Conservation (phyloP, 768 basidiomycete species). For the Trametes villosa region DNA sequence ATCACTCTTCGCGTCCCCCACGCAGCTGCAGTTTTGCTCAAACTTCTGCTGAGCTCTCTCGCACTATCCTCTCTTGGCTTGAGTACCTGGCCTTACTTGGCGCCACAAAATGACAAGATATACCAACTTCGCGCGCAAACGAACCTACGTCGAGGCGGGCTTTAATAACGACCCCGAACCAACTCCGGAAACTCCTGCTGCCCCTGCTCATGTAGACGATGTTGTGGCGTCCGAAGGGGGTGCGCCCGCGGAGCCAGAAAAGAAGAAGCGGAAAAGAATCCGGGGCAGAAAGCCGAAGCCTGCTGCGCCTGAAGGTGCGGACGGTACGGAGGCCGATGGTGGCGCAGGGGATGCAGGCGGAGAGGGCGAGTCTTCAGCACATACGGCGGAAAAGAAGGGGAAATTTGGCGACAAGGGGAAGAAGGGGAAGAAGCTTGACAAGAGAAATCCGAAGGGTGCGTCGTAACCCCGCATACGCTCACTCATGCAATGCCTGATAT, state of each 20-base stretch:
- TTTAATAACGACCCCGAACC: slow-evolving; percentile 39
- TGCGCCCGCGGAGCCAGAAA: slow-evolving; percentile 37
- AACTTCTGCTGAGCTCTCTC: no score
- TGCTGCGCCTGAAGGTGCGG: slow-evolving; percentile 2
- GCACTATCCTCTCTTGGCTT: background rate
- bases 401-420: slow-evolving; percentile 32
- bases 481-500: background rate
- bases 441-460: slow-evolving; percentile 30
- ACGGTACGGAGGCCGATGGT: slow-evolving; percentile 7
- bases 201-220: slow-evolving; percentile 3
- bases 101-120: slow-evolving; percentile 63
- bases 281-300: slow-evolving; percentile 44
- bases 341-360: slow-evolving; percentile 5
- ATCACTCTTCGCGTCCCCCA: no score
- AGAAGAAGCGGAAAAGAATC: slow-evolving; percentile 64
- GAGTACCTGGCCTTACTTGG: background rate
- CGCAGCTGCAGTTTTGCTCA: no score
- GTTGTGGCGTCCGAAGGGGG: slow-evolving; percentile 14
- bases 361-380: slow-evolving; percentile 11
- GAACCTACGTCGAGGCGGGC: slow-evolving; percentile 70
- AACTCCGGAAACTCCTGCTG: slow-evolving; percentile 19
- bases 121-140: slow-evolving; percentile 75
- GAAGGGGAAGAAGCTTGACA: slow-evolving; percentile 36
- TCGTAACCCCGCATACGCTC: slow-evolving; percentile 18
- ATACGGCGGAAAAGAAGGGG: slow-evolving; percentile 20